Conservation (phyloP, 2,329 filamentous ascomycete species). For the Monilinia fructigena region DNA sequence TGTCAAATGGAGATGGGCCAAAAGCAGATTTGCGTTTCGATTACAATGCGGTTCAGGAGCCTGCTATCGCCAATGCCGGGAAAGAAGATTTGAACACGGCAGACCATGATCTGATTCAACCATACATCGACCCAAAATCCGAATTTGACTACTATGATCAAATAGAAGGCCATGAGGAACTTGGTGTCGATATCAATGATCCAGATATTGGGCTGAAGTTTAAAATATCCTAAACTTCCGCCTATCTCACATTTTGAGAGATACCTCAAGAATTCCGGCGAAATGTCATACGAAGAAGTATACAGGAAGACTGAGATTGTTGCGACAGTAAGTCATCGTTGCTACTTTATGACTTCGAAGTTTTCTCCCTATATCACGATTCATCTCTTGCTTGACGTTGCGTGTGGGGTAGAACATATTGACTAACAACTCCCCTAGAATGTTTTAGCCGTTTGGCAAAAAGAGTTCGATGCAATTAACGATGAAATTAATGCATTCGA, state of each 20-base stretch:
- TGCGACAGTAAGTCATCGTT: conserved; percentile 12
- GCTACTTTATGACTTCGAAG: neutral
- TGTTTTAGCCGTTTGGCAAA: conserved; percentile 31
- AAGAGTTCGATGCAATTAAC: conserved; percentile 35
- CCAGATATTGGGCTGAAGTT: conserved; percentile 23
- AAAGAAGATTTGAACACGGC: conserved; percentile 14
- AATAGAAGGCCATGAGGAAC: conserved; percentile 26
- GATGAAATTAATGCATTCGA: conserved; percentile 34
- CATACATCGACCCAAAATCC: conserved; percentile 28
- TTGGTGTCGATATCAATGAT: conserved; percentile 19
- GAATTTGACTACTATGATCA: conserved; percentile 34
- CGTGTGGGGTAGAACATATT: neutral
- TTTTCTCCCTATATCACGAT: too few relatives aligned
- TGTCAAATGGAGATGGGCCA: conserved; percentile 19
- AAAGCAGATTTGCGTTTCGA: conserved; percentile 21
- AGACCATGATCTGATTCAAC: conserved; percentile 21
- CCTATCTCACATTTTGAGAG: conserved; percentile 32
- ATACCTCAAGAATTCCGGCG: conserved; percentile 32
- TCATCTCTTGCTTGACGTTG: neutral
- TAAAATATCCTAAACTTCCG: conserved; percentile 34
- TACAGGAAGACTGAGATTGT: conserved; percentile 33
- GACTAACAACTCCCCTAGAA: conserved; percentile 19
- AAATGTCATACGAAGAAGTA: conserved; percentile 33
- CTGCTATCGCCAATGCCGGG: conserved; percentile 16
- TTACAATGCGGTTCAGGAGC: conserved; percentile 24